Base-by-base conservation (phyloP, 306 rosid genomes). In the Sophora flavescens region DNA sequence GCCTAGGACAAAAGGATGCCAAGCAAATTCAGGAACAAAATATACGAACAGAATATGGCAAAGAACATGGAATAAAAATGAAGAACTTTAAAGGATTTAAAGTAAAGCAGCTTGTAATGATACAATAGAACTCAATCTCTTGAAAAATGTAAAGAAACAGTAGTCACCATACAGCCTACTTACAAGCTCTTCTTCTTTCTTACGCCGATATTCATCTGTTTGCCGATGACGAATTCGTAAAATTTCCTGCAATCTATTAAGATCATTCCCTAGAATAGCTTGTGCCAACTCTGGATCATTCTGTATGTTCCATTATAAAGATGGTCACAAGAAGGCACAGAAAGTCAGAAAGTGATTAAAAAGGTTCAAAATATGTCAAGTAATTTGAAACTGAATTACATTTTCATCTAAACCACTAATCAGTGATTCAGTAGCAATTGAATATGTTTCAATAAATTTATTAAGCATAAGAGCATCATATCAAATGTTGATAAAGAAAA, bases 261-360 rank as follows among this genome's bases (percentile, higher is more conserved):
- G 91, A 85, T 95, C 88, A 60, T 88, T 87, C 73, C 98, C 98
- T 32, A 86, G 77, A 78, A 95, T 68, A 79, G 85, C 91, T 90
- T 92, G 97, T 52, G 96, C 98, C 73, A 95, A 80, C 82, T 95
- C 97, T 16, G 98, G 97, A 83, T 95, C 96, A 80, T 6, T 84
- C 98, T 95, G 89, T 18, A 74, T 18, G 47, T 78, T 70, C 51
- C 68, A 80, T 30, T 58, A 35, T 60, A 71, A 18, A 80, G 53
- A 84, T 22, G 67, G 69, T 66, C 45, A 81, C 70, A 45, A 58
- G 67, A 58, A 18, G 64, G 35, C 26, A 45, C 9, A 50, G 13
- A 56, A 56, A 14, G 47, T 51, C 9, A 50, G 13, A 56, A 56
- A 14, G 47, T 51, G 57, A 70, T 9, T 12, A 8, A 47, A 81